Conservation (phyloP, 768 basidiomycete species). For the Auricularia heimuer region DNA sequence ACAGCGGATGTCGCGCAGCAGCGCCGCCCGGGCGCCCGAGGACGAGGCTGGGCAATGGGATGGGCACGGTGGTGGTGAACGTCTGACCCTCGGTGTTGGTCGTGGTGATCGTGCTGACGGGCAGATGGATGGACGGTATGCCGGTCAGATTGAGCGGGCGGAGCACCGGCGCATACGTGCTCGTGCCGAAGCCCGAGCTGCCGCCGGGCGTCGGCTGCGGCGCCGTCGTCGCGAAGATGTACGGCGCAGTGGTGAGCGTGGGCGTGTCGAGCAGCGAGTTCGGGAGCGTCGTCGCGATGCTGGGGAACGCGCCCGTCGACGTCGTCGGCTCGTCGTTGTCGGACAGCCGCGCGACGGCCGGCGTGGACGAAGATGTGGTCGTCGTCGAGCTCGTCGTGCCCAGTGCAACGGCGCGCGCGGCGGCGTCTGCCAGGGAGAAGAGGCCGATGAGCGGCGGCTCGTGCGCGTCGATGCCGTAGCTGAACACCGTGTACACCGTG, state of each 20-base stretch:
- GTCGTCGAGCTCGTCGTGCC: neutral
- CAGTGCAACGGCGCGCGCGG: conserved; percentile 16
- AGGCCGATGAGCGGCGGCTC: conserved; percentile 75
- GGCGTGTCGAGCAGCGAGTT: conserved; percentile 63
- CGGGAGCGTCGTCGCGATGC: conserved; percentile 58
- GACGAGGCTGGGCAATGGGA: neutral
- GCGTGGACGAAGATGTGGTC: neutral
- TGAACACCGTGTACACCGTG: conserved; percentile 72
- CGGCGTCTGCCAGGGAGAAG: conserved; percentile 40
- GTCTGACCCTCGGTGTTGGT: conserved; percentile 48
- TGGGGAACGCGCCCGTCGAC: conserved; percentile 19
- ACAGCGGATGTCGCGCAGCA: neutral
- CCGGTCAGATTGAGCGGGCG: conserved; percentile 35
- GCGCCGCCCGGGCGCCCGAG: neutral
- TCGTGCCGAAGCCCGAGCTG: conserved; percentile 53
- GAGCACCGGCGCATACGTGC: conserved; percentile 57
- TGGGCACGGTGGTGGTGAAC: conserved; percentile 37
- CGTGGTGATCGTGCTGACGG: conserved; percentile 44
- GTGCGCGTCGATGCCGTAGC: conserved; percentile 63
- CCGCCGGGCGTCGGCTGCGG: conserved; percentile 27
- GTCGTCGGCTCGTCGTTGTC: neutral
- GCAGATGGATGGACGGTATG: conserved; percentile 46
- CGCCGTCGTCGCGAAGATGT: conserved; percentile 61
- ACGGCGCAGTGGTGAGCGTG: conserved; percentile 49
- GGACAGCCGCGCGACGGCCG: neutral